Base-by-base conservation (phyloP, 1,284 basidiomycete genomes). In the Vanrija sp. region DNA sequence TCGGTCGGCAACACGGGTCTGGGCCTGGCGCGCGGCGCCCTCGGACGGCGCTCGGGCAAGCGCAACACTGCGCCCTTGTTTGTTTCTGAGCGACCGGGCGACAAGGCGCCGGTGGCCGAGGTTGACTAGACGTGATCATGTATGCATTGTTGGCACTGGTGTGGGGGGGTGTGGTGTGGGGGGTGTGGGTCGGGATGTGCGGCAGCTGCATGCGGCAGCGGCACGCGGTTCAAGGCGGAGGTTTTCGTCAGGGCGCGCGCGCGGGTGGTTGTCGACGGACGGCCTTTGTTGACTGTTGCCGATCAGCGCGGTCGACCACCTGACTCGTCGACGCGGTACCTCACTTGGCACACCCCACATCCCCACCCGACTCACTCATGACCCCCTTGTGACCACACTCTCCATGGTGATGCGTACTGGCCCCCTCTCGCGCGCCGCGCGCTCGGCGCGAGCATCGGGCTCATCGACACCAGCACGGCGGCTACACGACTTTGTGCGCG, bases 1-100 rank as follows among this genome's bases (percentile, higher is more conserved):
- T 53, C 54, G 20, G 58, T 62, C 12, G 49, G 55, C 9, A 56
- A 62, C 25, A 70, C 72, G 2, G 74, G 75, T 43, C 59, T 77
- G 6, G 67, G 71, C 4, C 56, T 77, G 0, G 74, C 75, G 8
- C 59, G 69, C 23, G 74, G 74, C 19, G 60, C 58, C 20, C 54
- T 76, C 20, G 69, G 61, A 15, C 51, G 62, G 39, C 50, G 41
- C 51, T 6, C 24, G 49, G 24, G 41, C 45, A 19, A 50, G 24
- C 31, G 14, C 20, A 58, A 61, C 45, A 56, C 45, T 24, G 51
- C 53, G 15, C 57, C 60, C 10, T 42, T 49, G 45, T 60, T 64
- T 36, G 46, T 31, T 31, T 31, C 31, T 12, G 31, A 31, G 31
- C 31, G 31, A 4, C 12, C 8, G 27, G 27, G 12, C 10, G 12